Evolutionary conservation across 495 filamentous ascomycete species (phyloP), one percentile per base, ranked within the genome.

Genomic region (Daldinia loculata): DNA sequence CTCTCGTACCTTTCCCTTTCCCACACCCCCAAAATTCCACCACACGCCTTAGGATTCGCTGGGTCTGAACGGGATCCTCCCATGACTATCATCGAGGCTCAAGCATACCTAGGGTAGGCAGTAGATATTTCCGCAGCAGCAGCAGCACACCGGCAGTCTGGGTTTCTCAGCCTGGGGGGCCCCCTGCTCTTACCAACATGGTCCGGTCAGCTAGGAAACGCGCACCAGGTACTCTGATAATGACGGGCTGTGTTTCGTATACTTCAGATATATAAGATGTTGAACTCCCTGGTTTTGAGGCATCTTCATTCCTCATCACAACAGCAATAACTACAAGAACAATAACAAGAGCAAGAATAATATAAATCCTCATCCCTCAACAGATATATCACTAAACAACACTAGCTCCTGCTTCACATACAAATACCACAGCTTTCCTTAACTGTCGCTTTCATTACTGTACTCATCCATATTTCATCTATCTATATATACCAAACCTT

Each of bases 231-330:
- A 53, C 6, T 29, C 53, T 24, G 14, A 59, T 19, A 6, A 48
- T 30, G 12, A 53, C 22, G 50, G 64, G 69, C 63, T 67, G 50
- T 67, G 63, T 61, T 38, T 53, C 50, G 24, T 22, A 39, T 60
- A 60, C 27, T 24, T 26, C 15, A 30, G 19, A 56, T 80, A 80
- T 81, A 80, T 80, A 81, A 78, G 61, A 30, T 41, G 19, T 34
- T 22, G 2, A 15, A 26, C 65, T 72, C 60, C 77, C 77, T 71
- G 36, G 41, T 15, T 53, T 61, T 76, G 38, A 75, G 62, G 61
- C 61, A 69, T 69, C 56, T 66, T 69, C 61, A 59, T 66, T 75
- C 74, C 69, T 76, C 75, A 77, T 66, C 77, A 80, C 71, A 39
- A 45, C 74, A 62, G 68, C 50, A 67, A 17, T 14, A 58, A 52